Conservation (phyloP, 2,329 filamentous ascomycete species). For the Phialophora chinensis region DNA sequence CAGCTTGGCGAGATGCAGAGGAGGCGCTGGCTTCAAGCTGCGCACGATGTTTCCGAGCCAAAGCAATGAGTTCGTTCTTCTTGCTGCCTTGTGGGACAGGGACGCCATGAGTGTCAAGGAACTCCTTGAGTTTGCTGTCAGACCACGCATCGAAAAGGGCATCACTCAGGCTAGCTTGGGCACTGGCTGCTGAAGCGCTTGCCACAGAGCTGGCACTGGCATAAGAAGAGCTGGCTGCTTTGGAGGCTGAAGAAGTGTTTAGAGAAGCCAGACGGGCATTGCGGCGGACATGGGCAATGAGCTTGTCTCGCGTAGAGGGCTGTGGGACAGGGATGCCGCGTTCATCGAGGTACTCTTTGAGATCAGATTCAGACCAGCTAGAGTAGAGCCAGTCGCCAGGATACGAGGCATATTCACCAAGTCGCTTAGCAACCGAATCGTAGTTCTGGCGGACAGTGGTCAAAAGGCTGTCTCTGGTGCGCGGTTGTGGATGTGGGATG, state of each 20-base stretch:
- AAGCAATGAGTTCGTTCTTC: slow-evolving; percentile 84
- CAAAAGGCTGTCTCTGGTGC: slow-evolving; percentile 80
- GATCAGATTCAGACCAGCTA: slow-evolving; percentile 87
- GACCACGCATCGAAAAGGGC: slow-evolving; percentile 88
- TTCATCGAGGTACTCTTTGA: slow-evolving; percentile 92
- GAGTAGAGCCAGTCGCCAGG: slow-evolving; percentile 95
- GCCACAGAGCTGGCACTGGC: slow-evolving; percentile 61
- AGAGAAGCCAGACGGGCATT: slow-evolving; percentile 82
- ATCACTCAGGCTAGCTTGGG: slow-evolving; percentile 78
- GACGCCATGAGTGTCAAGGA: slow-evolving; percentile 88
- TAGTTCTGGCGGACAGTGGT: slow-evolving; percentile 80
- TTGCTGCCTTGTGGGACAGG: slow-evolving; percentile 90
- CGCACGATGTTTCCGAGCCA: slow-evolving; percentile 86
- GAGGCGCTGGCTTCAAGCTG: slow-evolving; percentile 66
- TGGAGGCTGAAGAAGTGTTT: slow-evolving; percentile 66
- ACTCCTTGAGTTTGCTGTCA: slow-evolving; percentile 88
- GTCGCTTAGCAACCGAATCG: slow-evolving; percentile 74
- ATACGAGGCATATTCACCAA: slow-evolving; percentile 79
- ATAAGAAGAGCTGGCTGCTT: slow-evolving; percentile 63
- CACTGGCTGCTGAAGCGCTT: slow-evolving; percentile 68
- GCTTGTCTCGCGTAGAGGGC: slow-evolving; percentile 79
- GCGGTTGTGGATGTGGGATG: slow-evolving; percentile 88
- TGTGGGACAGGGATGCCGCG: slow-evolving; percentile 82
- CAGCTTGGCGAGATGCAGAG: slow-evolving; percentile 56
- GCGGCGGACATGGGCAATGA: slow-evolving; percentile 87